A percentile compares a stretch with the other conserved stretches of the same genome.
phyloP scores from a whole-genome alignment of 202 grass and related monocot species.

The Carex arenaria region DNA sequence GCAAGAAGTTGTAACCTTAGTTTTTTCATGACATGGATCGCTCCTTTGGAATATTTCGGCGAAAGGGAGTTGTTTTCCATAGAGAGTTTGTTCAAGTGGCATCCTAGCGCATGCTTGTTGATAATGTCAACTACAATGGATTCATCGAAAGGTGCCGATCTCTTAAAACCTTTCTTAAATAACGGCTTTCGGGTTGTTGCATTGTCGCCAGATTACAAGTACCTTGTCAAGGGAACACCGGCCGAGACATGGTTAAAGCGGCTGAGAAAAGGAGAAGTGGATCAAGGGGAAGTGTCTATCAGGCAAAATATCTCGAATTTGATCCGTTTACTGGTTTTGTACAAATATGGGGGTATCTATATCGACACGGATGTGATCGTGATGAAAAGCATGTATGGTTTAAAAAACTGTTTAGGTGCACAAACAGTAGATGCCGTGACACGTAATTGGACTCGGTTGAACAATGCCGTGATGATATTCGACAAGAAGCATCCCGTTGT shows the following conservation, averaged over 20 bases:
- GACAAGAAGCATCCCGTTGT: constrained; percentile 56
- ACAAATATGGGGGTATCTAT: constrained; percentile 75
- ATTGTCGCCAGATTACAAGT: constrained; percentile 47
- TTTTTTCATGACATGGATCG: constrained; percentile 89
- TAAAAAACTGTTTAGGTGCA: constrained; percentile 72
- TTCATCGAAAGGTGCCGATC: constrained; percentile 28
- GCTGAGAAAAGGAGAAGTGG: constrained; percentile 37
- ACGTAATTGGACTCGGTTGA: constrained; percentile 59
- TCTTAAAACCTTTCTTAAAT: constrained; percentile 42
- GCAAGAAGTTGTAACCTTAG: constrained; percentile 30
- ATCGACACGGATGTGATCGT: constrained; percentile 74
- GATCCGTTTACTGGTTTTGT: constrained; percentile 57
- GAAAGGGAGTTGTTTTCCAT: constrained; percentile 55
- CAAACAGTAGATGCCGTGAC: constrained; percentile 49
- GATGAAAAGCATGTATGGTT: constrained; percentile 35
- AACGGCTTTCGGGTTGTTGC: constrained; percentile 40
- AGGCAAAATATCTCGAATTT: constrained; percentile 95
- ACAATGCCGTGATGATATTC: constrained; percentile 86
- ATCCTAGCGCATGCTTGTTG: constrained; percentile 61
- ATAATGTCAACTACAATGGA: constrained; percentile 73
- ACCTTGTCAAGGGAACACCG: constrained; percentile 50
- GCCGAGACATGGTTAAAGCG: constrained; percentile 43
- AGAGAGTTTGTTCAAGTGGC: constrained; percentile 80
- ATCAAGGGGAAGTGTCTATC: constrained; percentile 54
- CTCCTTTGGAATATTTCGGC: constrained; percentile 47